A percentile compares a stretch with the other conserved stretches of the same genome.
These are phyloP conservation scores for Rhizopus stolonifer DNA, from an alignment of 371 early-diverging fungal species.

Conservation along the genomic window DNA sequence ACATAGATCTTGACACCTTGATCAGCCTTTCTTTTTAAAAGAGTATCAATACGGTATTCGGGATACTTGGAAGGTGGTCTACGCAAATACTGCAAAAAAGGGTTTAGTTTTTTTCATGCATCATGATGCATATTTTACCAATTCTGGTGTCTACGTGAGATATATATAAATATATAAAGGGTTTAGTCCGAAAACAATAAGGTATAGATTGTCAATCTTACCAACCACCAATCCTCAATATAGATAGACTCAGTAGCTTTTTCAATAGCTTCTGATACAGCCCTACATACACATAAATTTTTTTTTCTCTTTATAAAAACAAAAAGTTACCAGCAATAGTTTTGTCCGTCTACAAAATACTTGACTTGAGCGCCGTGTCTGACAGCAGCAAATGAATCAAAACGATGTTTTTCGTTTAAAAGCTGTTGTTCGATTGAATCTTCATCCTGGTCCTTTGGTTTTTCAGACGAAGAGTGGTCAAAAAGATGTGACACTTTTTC, in stretches of 20 bases:
- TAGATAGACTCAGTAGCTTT: conserved; percentile 76
- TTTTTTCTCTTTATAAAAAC: conserved; percentile 9
- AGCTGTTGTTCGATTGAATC: conserved; percentile 25
- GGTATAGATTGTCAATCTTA: conserved; percentile 25
- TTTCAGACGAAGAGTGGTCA: conserved; percentile 5
- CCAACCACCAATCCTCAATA: conserved; percentile 94
- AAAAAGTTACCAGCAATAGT: conserved; percentile 65
- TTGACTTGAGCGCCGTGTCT: conserved; percentile 65
- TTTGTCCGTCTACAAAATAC: conserved; percentile 82
- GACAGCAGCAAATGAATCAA: conserved; percentile 81
- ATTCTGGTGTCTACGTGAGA: conserved; percentile 38
- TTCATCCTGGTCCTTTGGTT: conserved; percentile 27
- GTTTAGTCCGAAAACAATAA: not conserved
- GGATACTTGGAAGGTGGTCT: conserved; percentile 74
- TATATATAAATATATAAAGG: conserved; percentile 1
- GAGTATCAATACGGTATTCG: conserved; percentile 78
- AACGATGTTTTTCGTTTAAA: conserved; percentile 59
- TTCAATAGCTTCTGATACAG: conserved; percentile 77
- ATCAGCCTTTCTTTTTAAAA: conserved; percentile 84
- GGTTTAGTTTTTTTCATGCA: not conserved
- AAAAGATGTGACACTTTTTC: conserved; percentile 29
- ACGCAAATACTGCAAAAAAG: conserved; percentile 63
- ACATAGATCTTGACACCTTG: conserved; percentile 90
- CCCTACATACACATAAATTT: too few relatives aligned
- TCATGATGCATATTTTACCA: conserved; percentile 28